Evolutionary conservation across 2,329 filamentous ascomycete genomes (phyloP).

Genomic region (Ophiostoma australiae): DNA sequence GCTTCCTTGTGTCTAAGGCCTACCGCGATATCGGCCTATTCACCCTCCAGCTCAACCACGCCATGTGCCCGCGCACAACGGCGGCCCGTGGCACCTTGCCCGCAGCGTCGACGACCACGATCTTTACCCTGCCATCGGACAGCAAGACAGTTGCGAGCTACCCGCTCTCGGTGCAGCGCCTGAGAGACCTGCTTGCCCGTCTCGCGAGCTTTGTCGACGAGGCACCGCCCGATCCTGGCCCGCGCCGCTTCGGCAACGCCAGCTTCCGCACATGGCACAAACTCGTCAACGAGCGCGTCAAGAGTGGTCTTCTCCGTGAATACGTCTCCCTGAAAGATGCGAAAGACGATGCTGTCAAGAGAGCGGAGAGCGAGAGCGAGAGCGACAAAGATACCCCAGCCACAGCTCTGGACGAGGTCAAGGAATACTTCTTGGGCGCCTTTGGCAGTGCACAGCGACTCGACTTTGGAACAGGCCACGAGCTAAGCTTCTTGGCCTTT

Average conservation of each 20-base stretch:
- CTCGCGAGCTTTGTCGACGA: slow-evolving; percentile 66
- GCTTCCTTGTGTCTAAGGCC: slow-evolving; percentile 74
- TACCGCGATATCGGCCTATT: slow-evolving; percentile 86
- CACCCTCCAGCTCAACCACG: slow-evolving; percentile 81
- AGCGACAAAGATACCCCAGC: slow-evolving; percentile 22
- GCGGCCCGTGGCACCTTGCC: slow-evolving; percentile 32
- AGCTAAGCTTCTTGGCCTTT: slow-evolving; percentile 91
- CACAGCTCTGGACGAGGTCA: slow-evolving; percentile 56
- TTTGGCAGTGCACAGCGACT: slow-evolving; percentile 86
- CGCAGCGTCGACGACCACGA: slow-evolving; percentile 37
- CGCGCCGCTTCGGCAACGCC: slow-evolving; percentile 84
- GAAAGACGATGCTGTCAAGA: neutral
- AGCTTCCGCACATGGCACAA: slow-evolving; percentile 82
- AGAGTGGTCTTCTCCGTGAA: slow-evolving; percentile 50
- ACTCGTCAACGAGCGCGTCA: slow-evolving; percentile 57
- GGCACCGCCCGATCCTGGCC: slow-evolving; percentile 77
- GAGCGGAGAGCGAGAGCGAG: neutral
- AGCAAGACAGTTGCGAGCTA: neutral
- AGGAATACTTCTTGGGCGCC: slow-evolving; percentile 72
- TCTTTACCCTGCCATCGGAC: slow-evolving; percentile 43
- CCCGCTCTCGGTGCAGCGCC: slow-evolving; percentile 54
- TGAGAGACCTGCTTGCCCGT: slow-evolving; percentile 62
- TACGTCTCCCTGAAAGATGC: slow-evolving; percentile 39
- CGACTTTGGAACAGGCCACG: slow-evolving; percentile 95
- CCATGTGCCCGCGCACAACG: slow-evolving; percentile 67